phyloP scores from a whole-genome alignment of 225 moss, liverwort and hornwort genomes.

The Polytrichum commune region DNA sequence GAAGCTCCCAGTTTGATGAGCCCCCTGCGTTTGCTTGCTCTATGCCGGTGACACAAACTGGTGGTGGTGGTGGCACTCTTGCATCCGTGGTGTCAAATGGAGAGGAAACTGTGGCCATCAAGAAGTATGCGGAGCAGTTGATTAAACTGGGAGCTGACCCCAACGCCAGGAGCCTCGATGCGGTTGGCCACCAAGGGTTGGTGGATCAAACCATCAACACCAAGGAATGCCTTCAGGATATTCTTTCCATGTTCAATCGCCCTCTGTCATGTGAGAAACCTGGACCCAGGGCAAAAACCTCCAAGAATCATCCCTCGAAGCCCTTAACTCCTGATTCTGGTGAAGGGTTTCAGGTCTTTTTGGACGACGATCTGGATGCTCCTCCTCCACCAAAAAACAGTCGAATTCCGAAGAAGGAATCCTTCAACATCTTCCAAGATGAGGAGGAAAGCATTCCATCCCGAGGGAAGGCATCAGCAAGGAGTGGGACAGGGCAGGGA shows the following conservation, averaged over 20 bases:
- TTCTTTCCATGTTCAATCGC: slow-evolving; percentile 80
- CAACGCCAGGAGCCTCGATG: slow-evolving; percentile 42
- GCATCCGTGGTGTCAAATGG: slow-evolving; percentile 41
- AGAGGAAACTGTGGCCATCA: slow-evolving; percentile 92
- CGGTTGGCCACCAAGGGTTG: slow-evolving; percentile 69
- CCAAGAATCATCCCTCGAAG: slow-evolving; percentile 4
- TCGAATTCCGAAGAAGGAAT: not conserved
- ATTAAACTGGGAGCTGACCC: slow-evolving; percentile 57
- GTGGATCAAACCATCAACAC: slow-evolving; percentile 92
- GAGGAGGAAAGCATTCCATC: slow-evolving; percentile 37
- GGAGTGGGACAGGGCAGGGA: slow-evolving; percentile 1
- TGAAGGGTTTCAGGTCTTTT: slow-evolving; percentile 45
- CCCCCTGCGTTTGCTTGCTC: slow-evolving; percentile 37
- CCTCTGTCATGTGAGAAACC: slow-evolving; percentile 62
- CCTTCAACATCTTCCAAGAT: slow-evolving; percentile 35
- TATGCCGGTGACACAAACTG: slow-evolving; percentile 29
- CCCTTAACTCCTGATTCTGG: slow-evolving; percentile 9
- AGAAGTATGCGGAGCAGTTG: slow-evolving; percentile 75
- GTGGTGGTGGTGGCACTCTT: slow-evolving; percentile 4
- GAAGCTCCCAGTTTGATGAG: slow-evolving; percentile 31
- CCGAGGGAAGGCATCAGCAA: not conserved
- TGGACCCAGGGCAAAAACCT: slow-evolving; percentile 31
- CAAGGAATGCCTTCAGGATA: slow-evolving; percentile 86
- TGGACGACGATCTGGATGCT: slow-evolving; percentile 37
- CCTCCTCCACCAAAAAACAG: slow-evolving; percentile 10